Evolutionary conservation across 2,329 filamentous ascomycete species (phyloP).

Genomic region (Exophiala spinifera): DNA sequence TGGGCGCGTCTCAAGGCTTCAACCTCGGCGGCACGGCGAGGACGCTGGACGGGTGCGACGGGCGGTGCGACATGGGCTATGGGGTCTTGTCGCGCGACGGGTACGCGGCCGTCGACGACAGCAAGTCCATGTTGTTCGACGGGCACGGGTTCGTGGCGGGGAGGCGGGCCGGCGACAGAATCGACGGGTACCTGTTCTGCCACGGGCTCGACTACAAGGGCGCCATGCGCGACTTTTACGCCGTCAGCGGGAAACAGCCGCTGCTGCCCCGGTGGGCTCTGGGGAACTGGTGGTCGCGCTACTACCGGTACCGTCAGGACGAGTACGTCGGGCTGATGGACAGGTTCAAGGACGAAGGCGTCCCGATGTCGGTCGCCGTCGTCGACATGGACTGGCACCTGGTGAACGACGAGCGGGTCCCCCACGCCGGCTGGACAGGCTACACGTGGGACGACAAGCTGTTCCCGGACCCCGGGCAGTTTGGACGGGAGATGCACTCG

Average conservation of each 20-base stretch:
- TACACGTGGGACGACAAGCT: slow-evolving; percentile 61
- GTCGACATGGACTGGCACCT: slow-evolving; percentile 67
- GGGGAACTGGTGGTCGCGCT: slow-evolving; percentile 66
- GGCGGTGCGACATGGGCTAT: slow-evolving; percentile 48
- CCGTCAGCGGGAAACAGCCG: slow-evolving; percentile 56
- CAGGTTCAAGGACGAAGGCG: slow-evolving; percentile 48
- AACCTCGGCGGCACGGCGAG: slow-evolving; percentile 51
- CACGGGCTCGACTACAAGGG: slow-evolving; percentile 57
- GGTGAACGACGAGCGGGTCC: slow-evolving; percentile 48
- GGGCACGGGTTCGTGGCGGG: slow-evolving; percentile 52
- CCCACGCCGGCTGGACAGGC: slow-evolving; percentile 56
- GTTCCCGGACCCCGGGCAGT: slow-evolving; percentile 55
- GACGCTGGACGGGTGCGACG: slow-evolving; percentile 55
- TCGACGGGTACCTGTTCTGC: slow-evolving; percentile 60
- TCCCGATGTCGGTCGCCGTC: slow-evolving; percentile 59
- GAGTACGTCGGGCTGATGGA: slow-evolving; percentile 60
- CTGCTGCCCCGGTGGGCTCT: slow-evolving; percentile 56
- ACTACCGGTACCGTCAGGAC: slow-evolving; percentile 55
- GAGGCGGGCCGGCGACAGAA: slow-evolving; percentile 36
- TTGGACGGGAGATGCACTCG: slow-evolving; percentile 52
- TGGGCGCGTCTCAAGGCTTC: slow-evolving; percentile 9
- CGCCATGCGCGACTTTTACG: slow-evolving; percentile 55
- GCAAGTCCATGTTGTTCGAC: slow-evolving; percentile 56
- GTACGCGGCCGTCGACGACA: slow-evolving; percentile 55
- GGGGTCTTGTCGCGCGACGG: slow-evolving; percentile 53